Percentiles rank a stretch among this genome's conserved stretches.
Conservation (phyloP, 345 rosid species). For the Populus nigra region DNA sequence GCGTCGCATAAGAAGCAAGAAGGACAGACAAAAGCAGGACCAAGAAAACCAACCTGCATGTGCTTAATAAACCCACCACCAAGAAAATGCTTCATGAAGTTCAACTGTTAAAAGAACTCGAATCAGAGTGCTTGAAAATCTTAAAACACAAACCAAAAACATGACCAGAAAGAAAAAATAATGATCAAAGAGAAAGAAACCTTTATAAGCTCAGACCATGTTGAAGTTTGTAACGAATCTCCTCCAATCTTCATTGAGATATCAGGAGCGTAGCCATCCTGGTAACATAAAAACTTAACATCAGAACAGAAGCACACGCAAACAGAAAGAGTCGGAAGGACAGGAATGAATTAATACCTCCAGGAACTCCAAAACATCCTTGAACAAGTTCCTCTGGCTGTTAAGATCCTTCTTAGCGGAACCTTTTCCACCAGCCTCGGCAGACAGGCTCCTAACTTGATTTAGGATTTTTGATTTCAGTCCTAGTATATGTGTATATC, state of each 20-base stretch:
- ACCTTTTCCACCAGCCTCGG: slow-evolving; percentile 94
- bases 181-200: slow-evolving; percentile 22
- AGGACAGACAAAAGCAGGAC: not conserved
- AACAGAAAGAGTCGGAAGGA: not conserved
- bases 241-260: slow-evolving; percentile 68
- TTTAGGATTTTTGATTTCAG: slow-evolving; percentile 56
- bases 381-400: slow-evolving; percentile 78
- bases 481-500: slow-evolving; percentile 54
- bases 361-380: slow-evolving; percentile 71
- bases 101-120: slow-evolving; percentile 46
- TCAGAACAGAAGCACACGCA: not conserved
- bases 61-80: slow-evolving; percentile 92
- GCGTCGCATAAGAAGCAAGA: not conserved
- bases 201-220: slow-evolving; percentile 80
- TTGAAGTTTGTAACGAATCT: slow-evolving; percentile 53
- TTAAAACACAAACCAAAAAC: not conserved
- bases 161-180: not conserved
- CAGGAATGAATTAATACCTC: slow-evolving; percentile 43
- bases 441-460: slow-evolving; percentile 72
- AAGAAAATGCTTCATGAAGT: slow-evolving; percentile 76
- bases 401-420: slow-evolving; percentile 87
- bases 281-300: slow-evolving; percentile 13
- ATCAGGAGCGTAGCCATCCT: slow-evolving; percentile 68
- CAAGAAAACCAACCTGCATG: slow-evolving; percentile 68
- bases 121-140: slow-evolving; percentile 2